Evolutionary conservation across 2,329 filamentous ascomycete species (phyloP).

Genomic region (Botrytis porri): DNA sequence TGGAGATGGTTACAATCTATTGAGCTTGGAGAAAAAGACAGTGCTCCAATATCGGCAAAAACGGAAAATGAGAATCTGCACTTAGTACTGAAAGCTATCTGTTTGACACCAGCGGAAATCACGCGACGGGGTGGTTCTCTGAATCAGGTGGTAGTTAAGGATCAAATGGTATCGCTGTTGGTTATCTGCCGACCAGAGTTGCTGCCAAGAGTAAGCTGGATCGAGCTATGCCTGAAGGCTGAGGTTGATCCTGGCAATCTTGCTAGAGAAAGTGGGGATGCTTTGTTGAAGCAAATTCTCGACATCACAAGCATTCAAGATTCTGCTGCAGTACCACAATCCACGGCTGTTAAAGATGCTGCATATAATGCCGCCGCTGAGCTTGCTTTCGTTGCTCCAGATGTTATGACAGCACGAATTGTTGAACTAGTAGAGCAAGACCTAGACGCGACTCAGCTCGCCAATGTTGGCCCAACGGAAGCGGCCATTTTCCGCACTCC

Average conservation of each 20-base stretch:
- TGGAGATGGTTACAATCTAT: conserved; percentile 75
- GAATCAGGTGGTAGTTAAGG: conserved; percentile 53
- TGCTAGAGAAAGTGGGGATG: conserved; percentile 59
- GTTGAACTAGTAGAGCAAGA: conserved; percentile 72
- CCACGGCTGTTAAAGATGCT: conserved; percentile 56
- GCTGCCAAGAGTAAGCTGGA: conserved; percentile 80
- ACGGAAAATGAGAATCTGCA: conserved; percentile 63
- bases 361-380: conserved; percentile 85
- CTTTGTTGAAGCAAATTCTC: conserved; percentile 66
- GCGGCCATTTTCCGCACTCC: conserved; percentile 90
- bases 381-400: conserved; percentile 88
- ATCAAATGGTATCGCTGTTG: conserved; percentile 72
- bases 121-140: conserved; percentile 44
- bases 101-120: conserved; percentile 53
- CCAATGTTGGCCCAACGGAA: conserved; percentile 77
- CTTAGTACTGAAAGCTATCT: conserved; percentile 60
- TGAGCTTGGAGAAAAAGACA: conserved; percentile 75
- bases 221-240: conserved; percentile 77
- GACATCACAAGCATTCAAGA: conserved; percentile 47
- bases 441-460: conserved; percentile 66
- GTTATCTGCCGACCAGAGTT: conserved; percentile 76
- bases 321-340: conserved; percentile 41
- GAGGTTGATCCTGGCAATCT: conserved; percentile 80
- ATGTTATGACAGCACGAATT: conserved; percentile 71
- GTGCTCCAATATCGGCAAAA: conserved; percentile 63